A percentile compares a stretch with the other conserved stretches of the same genome.
Evolutionary conservation across 805 yeast species (phyloP).

Genomic region (Lipomyces orientalis): DNA sequence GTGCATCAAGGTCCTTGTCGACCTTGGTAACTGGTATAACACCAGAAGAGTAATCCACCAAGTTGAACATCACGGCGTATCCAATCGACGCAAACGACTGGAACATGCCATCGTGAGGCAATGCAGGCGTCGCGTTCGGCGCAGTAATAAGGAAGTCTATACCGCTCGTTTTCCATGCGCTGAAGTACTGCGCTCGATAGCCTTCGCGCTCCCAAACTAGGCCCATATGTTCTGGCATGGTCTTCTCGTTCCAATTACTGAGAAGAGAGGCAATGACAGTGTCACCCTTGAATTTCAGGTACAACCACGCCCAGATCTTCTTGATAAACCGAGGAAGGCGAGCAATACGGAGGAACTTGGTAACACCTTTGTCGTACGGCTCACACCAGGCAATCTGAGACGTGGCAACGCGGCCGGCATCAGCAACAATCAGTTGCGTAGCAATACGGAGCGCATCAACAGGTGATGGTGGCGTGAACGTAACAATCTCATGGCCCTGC

Average conservation of each 20-base stretch:
- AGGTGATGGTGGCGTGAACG: slow-evolving; percentile 56
- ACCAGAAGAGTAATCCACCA: slow-evolving; percentile 62
- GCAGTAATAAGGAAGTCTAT: slow-evolving; percentile 49
- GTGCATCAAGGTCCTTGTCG: slow-evolving; percentile 47
- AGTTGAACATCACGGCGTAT: slow-evolving; percentile 63
- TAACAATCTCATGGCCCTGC: slow-evolving; percentile 56
- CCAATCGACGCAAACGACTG: slow-evolving; percentile 50
- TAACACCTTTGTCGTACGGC: slow-evolving; percentile 48
- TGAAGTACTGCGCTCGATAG: slow-evolving; percentile 45
- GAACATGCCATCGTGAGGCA: slow-evolving; percentile 48
- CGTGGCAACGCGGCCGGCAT: slow-evolving; percentile 44
- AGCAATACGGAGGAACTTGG: slow-evolving; percentile 43
- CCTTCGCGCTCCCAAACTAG: slow-evolving; percentile 47
- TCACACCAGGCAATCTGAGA: slow-evolving; percentile 43
- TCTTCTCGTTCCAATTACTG: slow-evolving; percentile 47
- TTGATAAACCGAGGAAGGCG: slow-evolving; percentile 47
- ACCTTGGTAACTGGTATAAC: slow-evolving; percentile 65
- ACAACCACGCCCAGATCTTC: slow-evolving; percentile 47
- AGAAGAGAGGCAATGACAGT: slow-evolving; percentile 48
- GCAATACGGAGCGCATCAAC: slow-evolving; percentile 65
- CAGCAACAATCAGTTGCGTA: slow-evolving; percentile 48
- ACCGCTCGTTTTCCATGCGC: slow-evolving; percentile 47
- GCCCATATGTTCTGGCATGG: slow-evolving; percentile 48
- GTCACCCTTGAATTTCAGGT: slow-evolving; percentile 46
- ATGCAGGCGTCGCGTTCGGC: slow-evolving; percentile 54